Conservation (phyloP, 306 rosid genomes). For the Vigna mungo region DNA sequence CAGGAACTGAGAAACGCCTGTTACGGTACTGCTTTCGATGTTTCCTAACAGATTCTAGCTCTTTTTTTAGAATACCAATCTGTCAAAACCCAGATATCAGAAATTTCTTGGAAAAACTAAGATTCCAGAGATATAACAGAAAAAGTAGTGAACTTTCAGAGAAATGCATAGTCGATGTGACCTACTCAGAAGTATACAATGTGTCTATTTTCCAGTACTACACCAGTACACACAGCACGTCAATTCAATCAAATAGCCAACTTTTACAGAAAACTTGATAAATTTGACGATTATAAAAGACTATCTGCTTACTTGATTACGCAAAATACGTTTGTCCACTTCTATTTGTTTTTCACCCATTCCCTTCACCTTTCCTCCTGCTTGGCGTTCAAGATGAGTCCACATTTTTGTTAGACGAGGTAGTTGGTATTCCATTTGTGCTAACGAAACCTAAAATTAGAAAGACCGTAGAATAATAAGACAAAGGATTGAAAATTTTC, state of each 20-base stretch:
- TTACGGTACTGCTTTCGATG: slow-evolving; percentile 92
- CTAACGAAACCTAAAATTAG: slow-evolving; percentile 81
- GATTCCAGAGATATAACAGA: slow-evolving; percentile 23
- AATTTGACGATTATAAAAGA: slow-evolving; percentile 22
- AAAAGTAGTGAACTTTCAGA: slow-evolving; percentile 2
- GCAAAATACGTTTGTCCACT: slow-evolving; percentile 95
- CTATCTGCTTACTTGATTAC: slow-evolving; percentile 77
- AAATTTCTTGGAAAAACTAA: slow-evolving; percentile 25
- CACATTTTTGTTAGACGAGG: slow-evolving; percentile 98
- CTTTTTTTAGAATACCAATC: slow-evolving; percentile 82
- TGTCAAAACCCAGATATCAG: slow-evolving; percentile 53
- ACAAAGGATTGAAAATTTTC: slow-evolving; percentile 24
- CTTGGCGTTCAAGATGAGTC: slow-evolving; percentile 97
- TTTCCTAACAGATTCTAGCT: slow-evolving; percentile 86
- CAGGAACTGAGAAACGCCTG: slow-evolving; percentile 83
- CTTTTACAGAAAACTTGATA: slow-evolving; percentile 10
- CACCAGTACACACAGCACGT: slow-evolving; percentile 20
- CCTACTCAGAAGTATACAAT: slow-evolving; percentile 18
- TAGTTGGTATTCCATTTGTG: slow-evolving; percentile 98
- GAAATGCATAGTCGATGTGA: slow-evolving; percentile 25
- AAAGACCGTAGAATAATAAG: slow-evolving; percentile 46
- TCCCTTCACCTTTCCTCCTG: slow-evolving; percentile 99
- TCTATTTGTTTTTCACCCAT: slow-evolving; percentile 99
- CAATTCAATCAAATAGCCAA: slow-evolving; percentile 21
- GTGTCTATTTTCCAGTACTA: slow-evolving; percentile 6